These are phyloP conservation scores for Tolypocladium guangdongense DNA, from an alignment of 2,329 filamentous ascomycete species.

Conservation along the genomic window DNA sequence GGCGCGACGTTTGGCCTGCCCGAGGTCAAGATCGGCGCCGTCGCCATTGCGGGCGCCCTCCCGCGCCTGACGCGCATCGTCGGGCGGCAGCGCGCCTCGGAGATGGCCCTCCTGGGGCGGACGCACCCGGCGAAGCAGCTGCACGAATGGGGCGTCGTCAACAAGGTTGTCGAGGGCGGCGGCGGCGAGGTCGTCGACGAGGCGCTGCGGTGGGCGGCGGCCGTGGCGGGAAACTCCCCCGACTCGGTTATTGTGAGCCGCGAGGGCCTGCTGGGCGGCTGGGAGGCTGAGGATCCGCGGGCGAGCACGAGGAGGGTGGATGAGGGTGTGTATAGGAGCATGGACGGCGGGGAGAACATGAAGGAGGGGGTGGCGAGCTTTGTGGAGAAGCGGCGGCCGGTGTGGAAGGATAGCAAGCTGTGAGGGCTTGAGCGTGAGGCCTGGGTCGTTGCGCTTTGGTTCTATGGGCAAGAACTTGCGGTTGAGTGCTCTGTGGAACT, in stretches of 20 bases:
- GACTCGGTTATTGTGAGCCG: conserved; percentile 67
- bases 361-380: conserved; percentile 65
- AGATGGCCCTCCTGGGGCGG: conserved; percentile 58
- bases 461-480: no score
- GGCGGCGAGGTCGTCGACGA: conserved; percentile 37
- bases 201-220: conserved; percentile 49
- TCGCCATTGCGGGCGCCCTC: conserved; percentile 59
- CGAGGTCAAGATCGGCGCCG: conserved; percentile 60
- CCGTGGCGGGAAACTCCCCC: conserved; percentile 57
- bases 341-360: conserved; percentile 61
- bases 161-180: conserved; percentile 41
- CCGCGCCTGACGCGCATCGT: conserved; percentile 54
- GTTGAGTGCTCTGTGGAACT: no score
- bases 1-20: conserved; percentile 56
- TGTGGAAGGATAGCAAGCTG: conserved; percentile 55
- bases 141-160: conserved; percentile 58
- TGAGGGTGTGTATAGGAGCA: conserved; percentile 44
- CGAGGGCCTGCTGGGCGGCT: conserved; percentile 60
- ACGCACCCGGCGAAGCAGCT: conserved; percentile 49
- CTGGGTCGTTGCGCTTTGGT: no score
- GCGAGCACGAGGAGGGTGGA: conserved; percentile 47
- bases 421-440: no score
- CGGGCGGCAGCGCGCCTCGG: conserved; percentile 58
- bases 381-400: conserved; percentile 61
- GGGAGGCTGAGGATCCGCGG: conserved; percentile 58